Base-by-base conservation (phyloP, 805 yeast genomes). In the Candida caryicola region DNA sequence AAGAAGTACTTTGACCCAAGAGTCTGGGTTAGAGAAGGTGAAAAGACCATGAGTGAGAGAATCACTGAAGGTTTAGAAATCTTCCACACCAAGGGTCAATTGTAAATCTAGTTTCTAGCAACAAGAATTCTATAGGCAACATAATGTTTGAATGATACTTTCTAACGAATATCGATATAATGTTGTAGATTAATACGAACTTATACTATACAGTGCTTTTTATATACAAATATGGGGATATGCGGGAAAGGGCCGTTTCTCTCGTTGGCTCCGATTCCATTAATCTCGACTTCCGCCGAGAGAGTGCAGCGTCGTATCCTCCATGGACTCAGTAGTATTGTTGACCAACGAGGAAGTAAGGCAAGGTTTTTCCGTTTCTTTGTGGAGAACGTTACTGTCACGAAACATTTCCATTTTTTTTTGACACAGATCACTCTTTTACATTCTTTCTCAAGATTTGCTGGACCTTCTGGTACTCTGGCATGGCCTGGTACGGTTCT, bases 11-110 rank as follows among this genome's bases (percentile, higher is more conserved):
- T 88, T 67, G 99, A 93, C 77, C 99, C 99, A 76, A 91, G 99
- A 83, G 98, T 90, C 73, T 93, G 99, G 99, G 97, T 93, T 54
- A 90, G 98, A 81, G 98, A 91, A 77, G 98, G 99, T 80, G 99
- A 93, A 81, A 89, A 89, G 89, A 89, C 97, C 64, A 91, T 93
- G 97, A 54, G 81, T 53, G 73, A 69, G 54, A 87, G 97, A 82
- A 77, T 93, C 61, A 54, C 85, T 46, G 83, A 81, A 68, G 95
- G 95, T 60, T 77, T 93, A 66, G 75, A 70, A 36, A 74, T 86
- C 64, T 93, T 93, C 95, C 89, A 82, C 77, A 76, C 95, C 56
- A 72, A 76, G 62, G 69, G 68, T 66, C 80, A 76, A 66, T 63
- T 82, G 52, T 77, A 74, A 52, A 40, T 45, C 42, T 41, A 16